Base-by-base conservation (phyloP, 768 basidiomycete species). In the Suillus weaverae region DNA sequence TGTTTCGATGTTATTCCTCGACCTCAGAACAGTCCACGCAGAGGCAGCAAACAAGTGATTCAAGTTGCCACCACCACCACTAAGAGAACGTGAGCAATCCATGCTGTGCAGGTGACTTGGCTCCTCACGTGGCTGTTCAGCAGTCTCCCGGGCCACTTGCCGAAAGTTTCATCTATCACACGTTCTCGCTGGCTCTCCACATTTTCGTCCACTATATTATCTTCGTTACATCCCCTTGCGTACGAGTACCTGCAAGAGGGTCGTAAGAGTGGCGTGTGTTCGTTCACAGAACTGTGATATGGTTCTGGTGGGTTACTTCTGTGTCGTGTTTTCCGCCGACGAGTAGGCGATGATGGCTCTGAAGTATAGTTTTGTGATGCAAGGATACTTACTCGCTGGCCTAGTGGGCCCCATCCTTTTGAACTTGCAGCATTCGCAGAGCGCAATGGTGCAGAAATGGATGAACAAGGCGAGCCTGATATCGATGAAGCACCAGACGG, bases 51-150 rank as follows among this genome's bases (percentile, higher is more conserved):
- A 90, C 60, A 22, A 89, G 72, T 5, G 87, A 85, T 68, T 89
- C 85, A 1, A 90, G 60, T 62, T 86, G 85, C 89, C 89, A 90
- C 88, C 88, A 86, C 92, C 92, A 94, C 91, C 92, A 93, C 92
- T 93, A 67, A 18, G 38, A 53, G n/a, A 38, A 60, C 56, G 61
- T 61, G 61, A 64, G 51, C n/a, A 26, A 43, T 62, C 26, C 61
- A 26, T 2, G 43, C 43, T 22, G 36, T 59, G 61, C 39, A 16
- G 43, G 38, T 8, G 20, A 11, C 8, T 33, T 54, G 5, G 55
- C 38, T 8, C 81, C 88, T 68, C 75, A 92, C 91, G 75, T 86
- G 86, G 68, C 79, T 78, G 76, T 92, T 92, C n/a, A 90, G 69
- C 64, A 90, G 71, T 70, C 91, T 83, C 69, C 76, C 74, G 0